Evolutionary conservation across 192 early-diverging fungal genomes (phyloP).

Genomic region (Coemansia sp.): DNA sequence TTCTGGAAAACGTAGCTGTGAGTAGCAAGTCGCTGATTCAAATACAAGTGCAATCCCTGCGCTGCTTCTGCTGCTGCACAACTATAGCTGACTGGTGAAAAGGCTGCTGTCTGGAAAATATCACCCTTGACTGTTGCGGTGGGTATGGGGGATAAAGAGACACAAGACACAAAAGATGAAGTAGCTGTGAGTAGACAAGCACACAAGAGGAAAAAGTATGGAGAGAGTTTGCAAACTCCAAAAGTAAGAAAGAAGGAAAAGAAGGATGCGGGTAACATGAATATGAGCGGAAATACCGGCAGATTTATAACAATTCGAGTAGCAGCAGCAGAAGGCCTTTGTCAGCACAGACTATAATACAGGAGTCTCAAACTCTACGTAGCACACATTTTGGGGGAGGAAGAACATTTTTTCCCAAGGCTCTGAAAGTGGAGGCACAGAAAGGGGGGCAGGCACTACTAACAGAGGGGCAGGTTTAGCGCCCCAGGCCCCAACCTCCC

Average conservation of each 20-base stretch:
- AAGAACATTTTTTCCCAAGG: neutral
- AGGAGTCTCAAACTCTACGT: neutral
- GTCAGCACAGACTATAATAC: constrained; percentile 1
- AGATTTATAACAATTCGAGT: neutral
- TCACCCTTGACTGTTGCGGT: too few species aligned
- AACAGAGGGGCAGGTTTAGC: neutral
- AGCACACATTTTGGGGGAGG: neutral
- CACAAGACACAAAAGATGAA: too few species aligned
- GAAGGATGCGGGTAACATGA: neutral
- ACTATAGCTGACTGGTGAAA: too few species aligned
- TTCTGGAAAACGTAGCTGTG: too few species aligned
- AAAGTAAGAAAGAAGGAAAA: neutral
- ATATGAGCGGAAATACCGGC: neutral
- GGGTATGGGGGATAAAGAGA: too few species aligned
- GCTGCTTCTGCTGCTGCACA: too few species aligned
- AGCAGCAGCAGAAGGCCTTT: neutral
- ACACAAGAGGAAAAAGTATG: neutral
- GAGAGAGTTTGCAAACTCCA: neutral
- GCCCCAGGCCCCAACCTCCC: neutral
- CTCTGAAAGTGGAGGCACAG: neutral
- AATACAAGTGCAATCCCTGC: too few species aligned
- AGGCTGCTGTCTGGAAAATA: too few species aligned
- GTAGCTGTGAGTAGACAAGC: neutral
- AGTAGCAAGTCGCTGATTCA: too few species aligned
- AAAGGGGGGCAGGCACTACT: neutral